Evolutionary conservation across 495 filamentous ascomycete species (phyloP), one percentile per base, ranked within the genome.

Genomic region (Penicillium paradoxum): DNA sequence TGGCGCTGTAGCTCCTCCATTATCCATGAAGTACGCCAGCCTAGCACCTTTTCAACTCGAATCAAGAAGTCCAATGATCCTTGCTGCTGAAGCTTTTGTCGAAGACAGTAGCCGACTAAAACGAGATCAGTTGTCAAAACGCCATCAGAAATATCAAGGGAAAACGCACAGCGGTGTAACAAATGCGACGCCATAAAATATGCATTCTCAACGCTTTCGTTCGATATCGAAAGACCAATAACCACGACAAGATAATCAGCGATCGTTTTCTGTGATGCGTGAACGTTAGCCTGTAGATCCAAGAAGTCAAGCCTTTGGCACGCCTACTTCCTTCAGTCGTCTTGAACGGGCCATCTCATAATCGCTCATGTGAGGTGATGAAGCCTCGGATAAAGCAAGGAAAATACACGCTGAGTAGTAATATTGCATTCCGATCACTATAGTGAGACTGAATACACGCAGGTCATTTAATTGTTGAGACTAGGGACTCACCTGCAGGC

Each of bases 171-270:
- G 39, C 68, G 65, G 53, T 70, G 59, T n/a, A 73, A 52, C 4
- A 73, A 40, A 45, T 73, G 70, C 5, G 65, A 71, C 13, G 63
- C 65, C 62, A 73, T 71, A 27, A 73, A 73, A 41, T 66, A 71
- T 17, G 63, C 68, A 51, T 73, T 73, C 18, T 69, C 57, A 5
- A 73, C 70, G 30, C 63, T 69, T 54, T 73, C 70, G 30, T 73
- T 73, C 9, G 70, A 73, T 22, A 54, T 58, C 2, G 68, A 70
- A 1, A 73, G 55, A 11, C 70, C 70, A 15, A 73, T 65, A 4
- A 68, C 70, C 22, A 57, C 64, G 1, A 64, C 36, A 1, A 73
- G 38, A 50, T 71, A 65, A 13, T 55, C 53, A 4, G 70, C 63
- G 27, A 73, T 70, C 1, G 51, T 62, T 62, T 56, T 62, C 67